These are phyloP conservation scores for Phalaenopsis aphrodite DNA, from an alignment of 106 monocot species.

Conservation along the genomic window DNA sequence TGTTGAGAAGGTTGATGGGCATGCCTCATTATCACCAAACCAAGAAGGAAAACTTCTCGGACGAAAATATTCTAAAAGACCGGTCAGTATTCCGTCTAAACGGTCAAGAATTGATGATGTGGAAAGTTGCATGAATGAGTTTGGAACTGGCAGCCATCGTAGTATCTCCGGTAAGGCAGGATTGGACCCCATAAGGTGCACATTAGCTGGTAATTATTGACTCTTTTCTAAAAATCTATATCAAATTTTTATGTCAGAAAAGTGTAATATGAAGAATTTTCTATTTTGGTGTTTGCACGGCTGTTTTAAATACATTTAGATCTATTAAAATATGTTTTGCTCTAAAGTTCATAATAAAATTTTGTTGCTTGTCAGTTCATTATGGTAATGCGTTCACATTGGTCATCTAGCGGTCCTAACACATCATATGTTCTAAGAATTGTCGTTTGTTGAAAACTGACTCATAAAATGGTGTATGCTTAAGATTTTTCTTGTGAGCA, in stretches of 20 bases:
- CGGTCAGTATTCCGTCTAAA: slow-evolving; percentile 19
- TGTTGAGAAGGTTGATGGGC: slow-evolving; percentile 5
- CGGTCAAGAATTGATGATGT: slow-evolving; percentile 26
- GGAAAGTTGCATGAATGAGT: slow-evolving; percentile 13
- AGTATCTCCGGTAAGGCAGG: background rate
- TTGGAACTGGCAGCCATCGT: slow-evolving; percentile 4
- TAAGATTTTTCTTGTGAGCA: background rate
- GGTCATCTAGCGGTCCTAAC: background rate
- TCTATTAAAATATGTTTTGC: background rate
- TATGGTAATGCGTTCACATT: no score
- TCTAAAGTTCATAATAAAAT: background rate
- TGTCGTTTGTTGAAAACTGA: background rate
- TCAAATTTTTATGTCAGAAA: background rate
- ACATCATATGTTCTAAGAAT: background rate
- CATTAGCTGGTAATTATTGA: slow-evolving; percentile 12
- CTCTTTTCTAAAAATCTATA: background rate
- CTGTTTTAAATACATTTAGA: background rate
- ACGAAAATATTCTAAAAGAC: slow-evolving; percentile 25
- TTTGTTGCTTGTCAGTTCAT: background rate
- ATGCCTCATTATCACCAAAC: slow-evolving; percentile 14
- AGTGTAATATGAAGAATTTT: background rate
- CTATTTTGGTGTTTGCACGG: background rate
- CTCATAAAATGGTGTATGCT: background rate
- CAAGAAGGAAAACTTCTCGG: slow-evolving; percentile 20
- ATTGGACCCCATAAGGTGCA: slow-evolving; percentile 10